Percentiles rank a stretch among this genome's conserved stretches.
phyloP scores from a whole-genome alignment of 306 rosid genomes.

The Pachyrhizus erosus region DNA sequence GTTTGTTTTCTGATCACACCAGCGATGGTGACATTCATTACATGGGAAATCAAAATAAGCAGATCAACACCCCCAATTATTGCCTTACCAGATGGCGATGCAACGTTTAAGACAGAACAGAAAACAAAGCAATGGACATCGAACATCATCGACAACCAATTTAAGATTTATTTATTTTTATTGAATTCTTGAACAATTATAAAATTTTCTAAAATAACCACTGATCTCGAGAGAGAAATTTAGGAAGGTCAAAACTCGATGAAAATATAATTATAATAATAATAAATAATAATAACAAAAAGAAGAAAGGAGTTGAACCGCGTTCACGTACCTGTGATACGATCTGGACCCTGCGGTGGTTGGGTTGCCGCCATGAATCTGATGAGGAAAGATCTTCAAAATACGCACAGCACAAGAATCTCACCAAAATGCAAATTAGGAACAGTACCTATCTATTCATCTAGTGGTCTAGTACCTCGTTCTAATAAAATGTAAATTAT shows the following conservation, averaged over 20 bases:
- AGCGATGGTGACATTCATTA: conserved; percentile 9
- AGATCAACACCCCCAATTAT: conserved; percentile 27
- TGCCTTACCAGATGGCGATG: conserved; percentile 45
- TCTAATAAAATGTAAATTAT: background rate
- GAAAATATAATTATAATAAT: background rate
- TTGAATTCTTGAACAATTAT: conserved; percentile 5
- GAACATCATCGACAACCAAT: conserved; percentile 30
- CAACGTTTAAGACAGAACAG: conserved; percentile 47
- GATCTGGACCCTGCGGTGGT: conserved; percentile 67
- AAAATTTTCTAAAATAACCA: background rate
- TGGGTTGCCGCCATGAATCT: conserved; percentile 84
- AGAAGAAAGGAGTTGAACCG: background rate
- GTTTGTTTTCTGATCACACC: conserved; percentile 4
- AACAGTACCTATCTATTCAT: conserved; percentile 36
- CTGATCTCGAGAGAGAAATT: conserved; percentile 8
- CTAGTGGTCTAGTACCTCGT: background rate
- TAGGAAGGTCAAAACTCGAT: conserved; percentile 9
- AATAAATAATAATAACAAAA: background rate
- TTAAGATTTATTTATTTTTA: background rate
- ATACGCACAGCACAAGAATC: conserved; percentile 44
- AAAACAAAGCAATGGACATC: conserved; percentile 17
- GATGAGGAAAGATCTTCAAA: conserved; percentile 52
- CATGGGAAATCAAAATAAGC: background rate
- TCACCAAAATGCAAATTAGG: conserved; percentile 42
- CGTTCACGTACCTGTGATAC: conserved; percentile 61